These are phyloP conservation scores for Zygnema circumcarinatum DNA, from an alignment of 139 green algal species.

Conservation along the genomic window DNA sequence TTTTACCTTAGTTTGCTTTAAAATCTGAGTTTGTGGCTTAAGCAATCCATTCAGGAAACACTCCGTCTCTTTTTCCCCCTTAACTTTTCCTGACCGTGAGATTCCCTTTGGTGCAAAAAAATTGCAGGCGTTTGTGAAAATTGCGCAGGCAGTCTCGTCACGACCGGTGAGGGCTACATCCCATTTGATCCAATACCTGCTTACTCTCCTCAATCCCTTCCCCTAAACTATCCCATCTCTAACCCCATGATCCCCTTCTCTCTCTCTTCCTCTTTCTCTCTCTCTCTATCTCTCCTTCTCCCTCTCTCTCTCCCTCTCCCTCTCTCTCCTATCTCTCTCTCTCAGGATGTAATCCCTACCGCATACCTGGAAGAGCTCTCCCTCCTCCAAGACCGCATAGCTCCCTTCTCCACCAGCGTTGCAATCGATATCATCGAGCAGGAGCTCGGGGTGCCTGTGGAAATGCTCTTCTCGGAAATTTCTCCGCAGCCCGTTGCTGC, in stretches of 20 bases:
- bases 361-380: slow-evolving; percentile 58
- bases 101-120: not conserved
- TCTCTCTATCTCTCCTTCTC: not conserved
- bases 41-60: too few relatives aligned
- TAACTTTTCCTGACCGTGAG: not conserved
- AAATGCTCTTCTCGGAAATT: slow-evolving; percentile 86
- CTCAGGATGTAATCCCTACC: slow-evolving; percentile 53
- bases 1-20: not conserved
- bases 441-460: slow-evolving; percentile 53
- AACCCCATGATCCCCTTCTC: not conserved
- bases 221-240: too few relatives aligned
- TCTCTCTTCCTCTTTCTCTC: not conserved
- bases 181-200: not conserved
- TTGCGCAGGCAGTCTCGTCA: slow-evolving; percentile 50
- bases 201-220: not conserved
- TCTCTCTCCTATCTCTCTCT: not conserved
- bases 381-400: slow-evolving; percentile 53
- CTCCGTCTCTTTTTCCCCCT: not conserved
- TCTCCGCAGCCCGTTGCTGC: slow-evolving; percentile 80
- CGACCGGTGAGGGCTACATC: slow-evolving; percentile 28
- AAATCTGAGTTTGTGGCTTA: too few relatives aligned
- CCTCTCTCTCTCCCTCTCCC: not conserved
- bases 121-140: slow-evolving; percentile 55
- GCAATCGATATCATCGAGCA: slow-evolving; percentile 55
- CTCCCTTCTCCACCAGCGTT: slow-evolving; percentile 41